phyloP scores from a whole-genome alignment of 768 basidiomycete genomes.

The Tulasnella sp. region DNA sequence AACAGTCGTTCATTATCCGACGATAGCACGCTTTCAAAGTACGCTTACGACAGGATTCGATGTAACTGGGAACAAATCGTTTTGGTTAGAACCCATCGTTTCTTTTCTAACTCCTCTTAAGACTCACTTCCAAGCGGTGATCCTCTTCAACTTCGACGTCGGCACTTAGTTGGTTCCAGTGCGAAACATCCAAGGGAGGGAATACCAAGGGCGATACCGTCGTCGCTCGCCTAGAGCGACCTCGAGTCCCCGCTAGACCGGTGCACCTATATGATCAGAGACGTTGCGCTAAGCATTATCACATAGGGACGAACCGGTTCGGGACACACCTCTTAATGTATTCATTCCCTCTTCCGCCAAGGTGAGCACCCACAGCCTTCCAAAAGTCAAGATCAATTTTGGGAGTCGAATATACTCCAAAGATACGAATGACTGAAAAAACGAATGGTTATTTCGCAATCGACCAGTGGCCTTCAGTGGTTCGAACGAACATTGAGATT shows the following conservation, averaged over 20 bases:
- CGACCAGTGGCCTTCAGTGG: not conserved
- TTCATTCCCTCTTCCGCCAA: not conserved
- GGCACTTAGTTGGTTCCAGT: not conserved
- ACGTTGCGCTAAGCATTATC: too few relatives aligned
- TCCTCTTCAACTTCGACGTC: not conserved
- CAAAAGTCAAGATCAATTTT: not conserved
- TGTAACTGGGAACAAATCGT: not conserved
- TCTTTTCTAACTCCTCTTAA: too few relatives aligned
- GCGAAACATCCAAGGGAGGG: not conserved
- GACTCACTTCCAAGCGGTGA: not conserved
- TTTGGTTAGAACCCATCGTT: not conserved
- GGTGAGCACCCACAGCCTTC: not conserved
- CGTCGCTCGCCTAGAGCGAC: not conserved
- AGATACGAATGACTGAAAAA: constrained; percentile 14
- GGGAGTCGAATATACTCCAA: not conserved
- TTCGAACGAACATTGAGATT: constrained; percentile 6
- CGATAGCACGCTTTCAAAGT: too few relatives aligned
- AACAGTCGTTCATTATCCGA: not conserved
- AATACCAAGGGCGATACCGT: not conserved
- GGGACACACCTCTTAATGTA: not conserved
- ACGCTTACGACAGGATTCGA: constrained; percentile 15
- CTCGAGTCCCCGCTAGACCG: not conserved
- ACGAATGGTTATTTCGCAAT: not conserved
- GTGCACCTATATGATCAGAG: constrained; percentile 15
- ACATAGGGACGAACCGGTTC: too few relatives aligned